Evolutionary conservation across 495 filamentous ascomycete species (phyloP).

Genomic region (Podospora pseudoanserina): DNA sequence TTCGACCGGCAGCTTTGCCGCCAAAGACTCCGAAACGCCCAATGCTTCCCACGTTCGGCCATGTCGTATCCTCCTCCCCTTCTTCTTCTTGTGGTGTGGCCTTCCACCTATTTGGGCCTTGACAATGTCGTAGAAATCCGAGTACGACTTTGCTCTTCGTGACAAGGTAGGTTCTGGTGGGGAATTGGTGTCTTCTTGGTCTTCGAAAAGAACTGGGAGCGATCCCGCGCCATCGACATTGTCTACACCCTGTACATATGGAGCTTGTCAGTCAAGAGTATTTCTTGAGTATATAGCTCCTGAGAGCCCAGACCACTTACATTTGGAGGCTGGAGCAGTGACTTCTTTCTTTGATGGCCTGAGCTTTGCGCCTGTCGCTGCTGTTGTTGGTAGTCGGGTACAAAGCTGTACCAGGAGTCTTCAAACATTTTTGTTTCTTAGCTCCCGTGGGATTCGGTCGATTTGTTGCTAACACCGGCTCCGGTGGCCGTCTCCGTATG

Average conservation of each 20-base stretch:
- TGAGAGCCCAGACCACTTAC: constrained; percentile 39
- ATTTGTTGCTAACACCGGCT: not conserved
- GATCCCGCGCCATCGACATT: constrained; percentile 36
- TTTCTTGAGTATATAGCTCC: not conserved
- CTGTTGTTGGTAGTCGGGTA: constrained; percentile 50
- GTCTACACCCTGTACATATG: constrained; percentile 36
- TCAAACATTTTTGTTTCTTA: constrained; percentile 57
- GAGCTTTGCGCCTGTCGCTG: constrained; percentile 34
- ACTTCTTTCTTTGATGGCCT: constrained; percentile 57
- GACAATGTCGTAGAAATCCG: constrained; percentile 66
- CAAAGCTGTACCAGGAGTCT: constrained; percentile 69
- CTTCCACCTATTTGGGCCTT: constrained; percentile 52
- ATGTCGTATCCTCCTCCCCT: constrained; percentile 37
- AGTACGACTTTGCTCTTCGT: constrained; percentile 70
- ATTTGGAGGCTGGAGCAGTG: constrained; percentile 65
- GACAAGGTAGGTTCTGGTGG: constrained; percentile 61
- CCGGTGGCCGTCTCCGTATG: not conserved
- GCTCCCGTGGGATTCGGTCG: not conserved
- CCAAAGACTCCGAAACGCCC: constrained; percentile 48
- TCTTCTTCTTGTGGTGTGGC: constrained; percentile 31
- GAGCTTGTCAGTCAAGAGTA: constrained; percentile 7
- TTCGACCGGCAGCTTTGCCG: constrained; percentile 55
- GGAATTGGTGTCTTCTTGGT: constrained; percentile 44
- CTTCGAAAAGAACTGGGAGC: constrained; percentile 50
- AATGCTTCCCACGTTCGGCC: constrained; percentile 43